Evolutionary conservation across 1,284 basidiomycete genomes (phyloP), one percentile per base, ranked within the genome.

Genomic region (Sanguinoderma infundibulare): DNA sequence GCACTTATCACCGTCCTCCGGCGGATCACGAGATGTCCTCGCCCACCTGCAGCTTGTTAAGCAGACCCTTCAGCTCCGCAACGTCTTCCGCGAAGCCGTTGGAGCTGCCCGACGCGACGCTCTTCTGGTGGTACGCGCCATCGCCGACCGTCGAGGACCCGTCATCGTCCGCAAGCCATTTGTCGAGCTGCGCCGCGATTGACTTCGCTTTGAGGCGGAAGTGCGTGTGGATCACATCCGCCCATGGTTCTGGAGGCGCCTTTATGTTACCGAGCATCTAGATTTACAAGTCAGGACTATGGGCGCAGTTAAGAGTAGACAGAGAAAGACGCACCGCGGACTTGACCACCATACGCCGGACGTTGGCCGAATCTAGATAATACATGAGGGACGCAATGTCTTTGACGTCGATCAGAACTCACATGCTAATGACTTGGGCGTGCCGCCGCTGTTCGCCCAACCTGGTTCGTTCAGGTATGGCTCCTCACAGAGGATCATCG

Each of bases 391-490:
- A 36, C 14, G 26, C 5, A 36, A 14, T 5, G 22, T 2, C 7
- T 20, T 24, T 38, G 49, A 51, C 6, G n/a, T 34, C 36, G 5
- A 0, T 26, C 8, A 26, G 28, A 32, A 76, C 86, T 75, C 73
- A 92, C 91, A 94, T 59, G 88, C 87, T 70, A 81, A 81, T 26
- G 91, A 94, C 65, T 83, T 82, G 7, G 90, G 81, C 30, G 89
- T 91, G 17, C 93, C 93, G 14, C 80, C 85, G 57, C 82, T 81
- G 42, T 76, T 77, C 20, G 91, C 87, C 93, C 92, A 95, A 5
- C 89, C 93, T 14, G 95, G 95, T 74, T 98, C 95, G 68, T 95
- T 96, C 60, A 92, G 74, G 71, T 93, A 94, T 5, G 94, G 94
- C 68, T 96, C 94, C 12, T 95, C 92, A 64, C 91, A 94, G 24